Conservation (phyloP, 2,329 filamentous ascomycete species). For the Knoxdaviesia capensis region DNA sequence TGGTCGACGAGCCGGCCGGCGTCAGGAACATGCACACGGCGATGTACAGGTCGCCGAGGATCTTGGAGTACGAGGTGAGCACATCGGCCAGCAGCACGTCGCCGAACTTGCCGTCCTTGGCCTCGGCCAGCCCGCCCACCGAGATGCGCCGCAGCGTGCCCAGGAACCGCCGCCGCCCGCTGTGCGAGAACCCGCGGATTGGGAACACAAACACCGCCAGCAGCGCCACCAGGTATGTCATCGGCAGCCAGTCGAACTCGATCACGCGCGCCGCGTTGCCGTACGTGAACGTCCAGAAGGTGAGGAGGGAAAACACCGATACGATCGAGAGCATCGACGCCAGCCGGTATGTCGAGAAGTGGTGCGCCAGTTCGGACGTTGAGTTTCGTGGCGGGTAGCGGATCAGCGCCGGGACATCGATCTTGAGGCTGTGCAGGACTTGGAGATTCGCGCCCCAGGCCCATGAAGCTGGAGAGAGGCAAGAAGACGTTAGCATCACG, state of each 20-base stretch:
- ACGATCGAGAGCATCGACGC: conserved; percentile 57
- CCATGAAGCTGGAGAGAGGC: conserved; percentile 51
- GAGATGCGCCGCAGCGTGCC: conserved; percentile 57
- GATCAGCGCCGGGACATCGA: conserved; percentile 74
- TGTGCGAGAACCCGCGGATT: conserved; percentile 43
- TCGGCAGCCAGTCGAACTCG: conserved; percentile 67
- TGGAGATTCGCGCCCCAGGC: conserved; percentile 88
- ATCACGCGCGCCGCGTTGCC: conserved; percentile 50
- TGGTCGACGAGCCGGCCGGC: conserved; percentile 50
- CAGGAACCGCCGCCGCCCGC: conserved; percentile 58
- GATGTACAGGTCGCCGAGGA: conserved; percentile 77
- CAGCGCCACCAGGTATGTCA: conserved; percentile 60
- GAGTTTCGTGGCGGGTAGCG: conserved; percentile 63
- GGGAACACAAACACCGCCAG: conserved; percentile 54
- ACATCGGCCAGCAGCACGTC: conserved; percentile 89
- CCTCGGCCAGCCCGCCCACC: conserved; percentile 69
- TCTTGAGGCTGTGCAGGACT: conserved; percentile 57
- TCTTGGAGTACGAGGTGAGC: conserved; percentile 83
- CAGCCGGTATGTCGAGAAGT: conserved; percentile 70
- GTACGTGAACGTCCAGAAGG: conserved; percentile 71
- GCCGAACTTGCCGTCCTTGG: conserved; percentile 80
- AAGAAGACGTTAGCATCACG: neutral
- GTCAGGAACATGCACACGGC: conserved; percentile 80
- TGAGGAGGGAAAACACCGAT: conserved; percentile 47
- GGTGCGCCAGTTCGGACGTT: conserved; percentile 50